Base-by-base conservation (phyloP, 2,329 filamentous ascomycete genomes). In the Leptodontidium sp. region DNA sequence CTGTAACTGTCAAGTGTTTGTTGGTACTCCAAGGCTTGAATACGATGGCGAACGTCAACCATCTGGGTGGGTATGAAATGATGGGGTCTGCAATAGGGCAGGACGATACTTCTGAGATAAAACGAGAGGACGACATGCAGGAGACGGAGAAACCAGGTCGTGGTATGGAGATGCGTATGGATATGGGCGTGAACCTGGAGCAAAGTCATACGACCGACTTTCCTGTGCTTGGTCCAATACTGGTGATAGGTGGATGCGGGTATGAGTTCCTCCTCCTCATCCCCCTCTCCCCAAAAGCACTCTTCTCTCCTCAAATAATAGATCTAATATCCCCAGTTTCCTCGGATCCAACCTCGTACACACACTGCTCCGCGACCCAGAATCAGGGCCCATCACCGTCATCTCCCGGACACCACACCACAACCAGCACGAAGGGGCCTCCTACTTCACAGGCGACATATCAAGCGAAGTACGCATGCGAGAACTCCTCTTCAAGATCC, bases 301-400 rank as follows among this genome's bases (percentile, higher is more conserved):
- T 17, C 14, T 15, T 29, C 21, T 35, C 38, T 24, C 21, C 49
- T 53, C 50, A 9, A 32, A 14, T 12, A 55, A 12, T 2, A 6
- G 1, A 14, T 9, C 24, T 57, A 21, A 47, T 24, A 32, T 6
- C 12, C 12, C 24, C 43, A 64, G 79, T 12, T 81, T 78, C 32
- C 52, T 81, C 0, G 79, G 79, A 1, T 78, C 74, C 45, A 74
- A 79, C 64, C 70, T 80, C 2, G 79, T 81, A 21, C 40, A 67
- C 0, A 68, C 75, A 2, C 74, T 80, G 0, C 63, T 77, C 1
- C 24, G 70, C 2, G 75, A 79, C 26, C 26, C 62, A 1, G 70
- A 70, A 9, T 72, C 69, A 29, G 71, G 69, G 3, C 15, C 70
- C 0, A 72, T 81, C 14, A 70, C 74, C 40, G 74, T 81, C 6